Base-by-base conservation (phyloP, 345 rosid species). In the Gossypium stocksii region DNA sequence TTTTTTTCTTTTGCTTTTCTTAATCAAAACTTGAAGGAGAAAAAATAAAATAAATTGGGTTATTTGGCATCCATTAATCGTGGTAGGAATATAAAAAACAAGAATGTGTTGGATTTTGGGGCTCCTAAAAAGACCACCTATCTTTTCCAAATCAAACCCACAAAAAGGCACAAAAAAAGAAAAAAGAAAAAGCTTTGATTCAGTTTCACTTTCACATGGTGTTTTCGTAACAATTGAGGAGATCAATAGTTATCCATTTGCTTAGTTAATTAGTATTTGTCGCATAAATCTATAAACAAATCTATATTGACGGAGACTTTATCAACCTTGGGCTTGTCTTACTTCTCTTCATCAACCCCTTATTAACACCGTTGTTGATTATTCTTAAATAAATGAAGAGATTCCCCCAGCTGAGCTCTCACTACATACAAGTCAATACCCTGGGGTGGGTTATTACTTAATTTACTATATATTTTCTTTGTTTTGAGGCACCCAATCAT, bases 171-270 rank as follows among this genome's bases (percentile, higher is more conserved):
- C 7, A 34, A 34, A 34, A 34, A 34, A 34, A 34, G 7, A 34
- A 34, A 34, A 34, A 34, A 34, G 7, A 34, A 34, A 34, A 34
- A 34, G 41, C 20, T 60, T 74, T 53, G 29, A 73, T 72, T 43
- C 27, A 64, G 64, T 56, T 66, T 43, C 46, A 65, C 58, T 57
- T 66, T 20, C 79, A 45, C 72, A 66, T 57, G 59, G 72, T 29
- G 25, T 15, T 74, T 43, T 48, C 69, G 41, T 34, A 20, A 63
- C 58, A 44, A 43, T 29, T 48, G 65, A 57, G 14, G 44, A 60
- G 58, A 71, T 56, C 27, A 56, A 56, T 27, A 27, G 25, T 48
- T 65, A 69, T 65, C 67, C 62, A 68, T 73, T 68, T 63, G 54
- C 15, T 48, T 56, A 44, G 22, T 70, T 72, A 11, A 29, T 16